Evolutionary conservation across 441 rosid genomes (phyloP), one percentile per base, ranked within the genome.

Genomic region (Erodium chrysanthum): DNA sequence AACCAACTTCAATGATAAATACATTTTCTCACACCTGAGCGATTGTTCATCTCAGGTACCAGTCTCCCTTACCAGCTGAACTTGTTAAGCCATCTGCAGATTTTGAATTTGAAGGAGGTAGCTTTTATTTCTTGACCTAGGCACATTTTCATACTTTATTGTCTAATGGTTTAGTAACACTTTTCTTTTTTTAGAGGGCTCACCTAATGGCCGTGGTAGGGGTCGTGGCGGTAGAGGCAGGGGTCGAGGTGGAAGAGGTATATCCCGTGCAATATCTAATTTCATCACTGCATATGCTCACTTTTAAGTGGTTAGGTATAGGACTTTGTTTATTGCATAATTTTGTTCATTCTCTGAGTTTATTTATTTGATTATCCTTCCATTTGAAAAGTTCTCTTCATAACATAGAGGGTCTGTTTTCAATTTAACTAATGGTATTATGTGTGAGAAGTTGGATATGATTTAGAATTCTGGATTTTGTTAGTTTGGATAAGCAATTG

Each of bases 21-120:
- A 10, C 11, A 37, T 18, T 66, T 63, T 8, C 5, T 9, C 3
- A 40, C 20, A 64, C 70, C 54, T 17, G 6, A n/a, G 15, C 4
- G 14, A 17, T 50, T 1, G 4, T 50, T 15, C 15, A 3, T 50
- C 20, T 50, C 72, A 79, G 81, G 52, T 82, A 77, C 60, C 85
- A 82, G 68, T 76, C 76, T 67, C 85, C 81, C n/a, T 61, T 82
- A 46, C 75, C 74, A 12, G 75, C 76, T 59, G 78, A 77, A 68
- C 81, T 75, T 67, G 78, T 79, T 68, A 77, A 75, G 64, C 71
- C 71, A 35, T 66, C 18, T 77, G 72, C 66, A 63, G 85, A 74
- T 66, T 68, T 62, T 69, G 81, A 79, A 7, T 66, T 75, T 66
- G 80, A 79, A 54, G 75, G 74, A 75, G 80, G 81, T 79, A 64